Base-by-base conservation (phyloP, 1,139 yeast species). In the Saccharomyces hybrid region DNA sequence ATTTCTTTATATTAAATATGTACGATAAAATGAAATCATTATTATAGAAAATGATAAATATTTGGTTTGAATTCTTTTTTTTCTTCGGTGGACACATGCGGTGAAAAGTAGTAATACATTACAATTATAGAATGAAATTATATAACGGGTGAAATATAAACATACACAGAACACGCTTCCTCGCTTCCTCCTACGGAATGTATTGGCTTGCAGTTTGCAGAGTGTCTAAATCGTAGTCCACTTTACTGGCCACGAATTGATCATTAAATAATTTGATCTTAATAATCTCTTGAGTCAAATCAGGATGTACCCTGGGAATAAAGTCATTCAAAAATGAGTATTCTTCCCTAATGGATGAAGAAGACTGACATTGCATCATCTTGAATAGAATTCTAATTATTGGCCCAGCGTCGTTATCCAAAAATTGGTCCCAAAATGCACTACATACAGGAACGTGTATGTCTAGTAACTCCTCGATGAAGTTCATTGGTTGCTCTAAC, bases 371-470 rank as follows among this genome's bases (percentile, higher is more conserved):
- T n/a, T 52, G 47, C 55, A 61, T 54, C 6, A 59, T 52, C 28
- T 58, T 59, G 1, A 52, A 31, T 16, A 61, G 32, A 14, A 59
- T 52, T 49, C 50, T 53, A 27, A 60, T 50, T 2, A 58, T 49
- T 9, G 49, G 51, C 28, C 61, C 58, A 3, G 60, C 58, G 38
- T 54, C 55, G 34, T 54, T 53, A 16, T 52, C 42, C 31, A 59
- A 48, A 47, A 51, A 60, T 48, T 59, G 57, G 34, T 58, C 55
- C 63, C 63, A 60, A 38, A 60, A 60, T 2, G 60, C 55, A 32
- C 55, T 57, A 50, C 62, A 58, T 5, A 61, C 62, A 3, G 64
- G 64, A 26, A 61, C 48, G 49, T 61, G 62, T 21, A 61, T 57
- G 46, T 60, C 60, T 27, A 59, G 47, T 16, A 61, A 50, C 48